Base-by-base conservation (phyloP, 1,284 basidiomycete species). In the Puccinia brachypodii region DNA sequence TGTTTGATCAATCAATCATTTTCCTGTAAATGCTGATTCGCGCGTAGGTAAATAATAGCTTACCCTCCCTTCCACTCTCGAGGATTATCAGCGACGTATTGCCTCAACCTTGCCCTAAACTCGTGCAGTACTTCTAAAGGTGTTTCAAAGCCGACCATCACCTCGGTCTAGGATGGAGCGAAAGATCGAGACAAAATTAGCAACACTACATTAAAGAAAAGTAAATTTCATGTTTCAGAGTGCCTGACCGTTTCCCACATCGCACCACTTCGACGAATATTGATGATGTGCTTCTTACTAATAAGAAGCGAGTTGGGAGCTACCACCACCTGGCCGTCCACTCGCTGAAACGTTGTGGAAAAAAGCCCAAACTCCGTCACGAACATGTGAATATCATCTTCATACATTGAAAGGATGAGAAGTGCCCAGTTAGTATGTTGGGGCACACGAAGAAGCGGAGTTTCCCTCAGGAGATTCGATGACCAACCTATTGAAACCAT, bases 321-420 rank as follows among this genome's bases (percentile, higher is more conserved):
- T 80, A 94, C 90, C 75, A 94, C 90, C 85, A 92, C 91, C 86
- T 93, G 85, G 3, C 93, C 93, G 83, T 93, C 92, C 6, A 92
- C 91, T 38, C 93, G 89, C 62, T 90, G 89, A 88, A 94, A 94
- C 0, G 90, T 91, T 8, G 93, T 94, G 1, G 92, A 91, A 84
- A 94, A 93, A 47, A 94, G 87, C 28, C 93, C 93, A 84, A 94
- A 93, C 85, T 93, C 92, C 78, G 90, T 89, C 42, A 93, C 92
- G 83, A 90, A 89, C 76, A 92, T 86, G 16, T 89, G 87, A 89
- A 89, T 86, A 84, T 93, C 92, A 33, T 92, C 92, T 92, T 93
- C 25, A 36, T n/a, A 38, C 28, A 36, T 72, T 76, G 8, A 40
- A 40, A 11, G 13, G 19, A 42, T 60, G 1, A 56, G 16, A n/a